A percentile compares a stretch with the other conserved stretches of the same genome.
Evolutionary conservation across 2,329 filamentous ascomycete species (phyloP).

Genomic region (Fusarium sp.): DNA sequence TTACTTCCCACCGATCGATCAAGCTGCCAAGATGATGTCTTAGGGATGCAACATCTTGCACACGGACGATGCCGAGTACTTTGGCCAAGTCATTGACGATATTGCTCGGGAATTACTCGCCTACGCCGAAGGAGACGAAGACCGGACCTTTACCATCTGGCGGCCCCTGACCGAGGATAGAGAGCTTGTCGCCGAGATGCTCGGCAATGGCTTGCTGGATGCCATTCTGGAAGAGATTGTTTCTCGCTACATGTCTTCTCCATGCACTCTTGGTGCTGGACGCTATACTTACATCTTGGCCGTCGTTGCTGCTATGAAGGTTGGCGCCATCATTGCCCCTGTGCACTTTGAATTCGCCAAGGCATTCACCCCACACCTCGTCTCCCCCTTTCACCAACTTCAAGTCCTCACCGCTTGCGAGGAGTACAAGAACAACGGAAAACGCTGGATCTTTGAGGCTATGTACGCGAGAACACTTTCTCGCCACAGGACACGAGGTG

Average conservation of each 20-base stretch:
- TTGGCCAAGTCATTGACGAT: not conserved
- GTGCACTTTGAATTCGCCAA: not conserved
- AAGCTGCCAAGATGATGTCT: not conserved
- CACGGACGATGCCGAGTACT: not conserved
- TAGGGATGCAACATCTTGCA: not conserved
- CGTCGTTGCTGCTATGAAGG: not conserved
- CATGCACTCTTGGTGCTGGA: not conserved
- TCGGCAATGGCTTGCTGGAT: not conserved
- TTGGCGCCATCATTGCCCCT: not conserved
- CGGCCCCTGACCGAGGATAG: not conserved
- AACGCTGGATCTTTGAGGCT: not conserved
- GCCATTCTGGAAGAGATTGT: not conserved
- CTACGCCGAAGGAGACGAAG: not conserved
- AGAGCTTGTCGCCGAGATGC: not conserved
- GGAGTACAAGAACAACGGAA: conserved; percentile 7
- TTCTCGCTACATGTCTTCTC: not conserved
- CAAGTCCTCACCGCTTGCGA: not conserved
- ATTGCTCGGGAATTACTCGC: not conserved
- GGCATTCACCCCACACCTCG: not conserved
- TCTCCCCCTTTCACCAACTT: conserved; percentile 2
- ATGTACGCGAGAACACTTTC: not conserved
- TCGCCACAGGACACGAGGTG: not conserved
- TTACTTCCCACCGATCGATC: not conserved
- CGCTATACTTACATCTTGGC: not conserved
- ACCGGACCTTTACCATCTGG: not conserved